Evolutionary conservation across 2,329 filamentous ascomycete genomes (phyloP), one percentile per base, ranked within the genome.

Genomic region (Monosporascus sp.): DNA sequence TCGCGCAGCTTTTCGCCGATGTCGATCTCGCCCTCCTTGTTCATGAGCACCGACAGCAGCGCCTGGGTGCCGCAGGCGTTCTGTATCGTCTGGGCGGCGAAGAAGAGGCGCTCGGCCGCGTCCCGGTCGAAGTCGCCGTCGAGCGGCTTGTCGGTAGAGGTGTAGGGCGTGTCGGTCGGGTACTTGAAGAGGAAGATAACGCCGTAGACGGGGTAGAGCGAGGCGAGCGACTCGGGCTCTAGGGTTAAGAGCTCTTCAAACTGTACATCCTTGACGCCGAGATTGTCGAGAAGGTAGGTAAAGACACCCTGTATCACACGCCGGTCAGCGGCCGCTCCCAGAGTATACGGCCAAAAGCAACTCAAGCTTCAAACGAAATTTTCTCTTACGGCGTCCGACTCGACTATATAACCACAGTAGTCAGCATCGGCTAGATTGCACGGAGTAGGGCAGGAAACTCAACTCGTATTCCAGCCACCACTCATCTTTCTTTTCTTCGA

Each of bases 151-250:
- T 83, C 78, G 42, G 79, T 73, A 56, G 71, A 71, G 38, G 75
- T 83, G 74, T 78, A 86, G 62, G 77, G 81, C 55, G 72, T 81
- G 67, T 88, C 85, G 56, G 84, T 91, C 49, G 83, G 89, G 73
- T 89, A 99, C 75, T 97, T 97, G 85, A 99, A 99, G 70, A 99
- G 89, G 74, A 99, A 99, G 67, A 99, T 97, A 61, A 99, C 90
- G 65, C 94, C 94, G 74, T 96, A 95, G 50, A 96, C 80, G 18
- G 89, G 88, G 62, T 87, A 85, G 36, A 91, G 81, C 59, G 85
- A 75, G 44, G 82, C 79, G 14, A 95, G 80, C 53, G 82, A 81
- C 50, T 89, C 83, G 6, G 90, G 78, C 62, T 97, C 93, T 59
- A 99, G 85, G 1, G 89, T 88, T 54, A 97, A 83, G 59, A 99